phyloP scores from a whole-genome alignment of 2,329 filamentous ascomycete genomes.

The Thielaviopsis ethacetica region DNA sequence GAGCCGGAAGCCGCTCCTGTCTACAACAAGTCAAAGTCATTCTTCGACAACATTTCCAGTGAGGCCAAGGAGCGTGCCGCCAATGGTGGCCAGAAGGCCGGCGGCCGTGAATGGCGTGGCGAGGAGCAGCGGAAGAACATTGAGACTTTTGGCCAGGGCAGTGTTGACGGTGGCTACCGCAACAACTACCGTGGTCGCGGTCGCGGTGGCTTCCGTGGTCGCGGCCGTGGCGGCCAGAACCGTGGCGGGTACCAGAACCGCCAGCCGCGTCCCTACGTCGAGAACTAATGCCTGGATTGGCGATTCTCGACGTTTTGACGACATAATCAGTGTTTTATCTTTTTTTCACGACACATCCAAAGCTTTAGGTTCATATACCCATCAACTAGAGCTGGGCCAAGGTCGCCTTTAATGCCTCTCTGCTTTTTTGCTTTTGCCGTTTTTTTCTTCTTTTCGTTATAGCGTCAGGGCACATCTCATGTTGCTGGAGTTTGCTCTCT shows the following conservation, averaged over 20 bases:
- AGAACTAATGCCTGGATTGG: neutral
- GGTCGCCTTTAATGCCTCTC: neutral
- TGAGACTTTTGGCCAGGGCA: slow-evolving; percentile 94
- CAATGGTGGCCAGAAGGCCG: slow-evolving; percentile 47
- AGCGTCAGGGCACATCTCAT: neutral
- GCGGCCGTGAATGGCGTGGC: slow-evolving; percentile 73
- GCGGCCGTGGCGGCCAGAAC: slow-evolving; percentile 26
- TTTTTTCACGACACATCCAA: neutral
- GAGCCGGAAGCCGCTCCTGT: slow-evolving; percentile 31
- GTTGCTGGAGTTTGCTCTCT: neutral
- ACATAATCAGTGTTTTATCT: neutral
- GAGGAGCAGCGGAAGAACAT: slow-evolving; percentile 94
- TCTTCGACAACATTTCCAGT: slow-evolving; percentile 97
- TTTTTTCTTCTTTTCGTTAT: neutral
- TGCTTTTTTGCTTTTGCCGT: neutral
- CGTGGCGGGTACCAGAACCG: slow-evolving; percentile 17
- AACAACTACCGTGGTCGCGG: slow-evolving; percentile 66
- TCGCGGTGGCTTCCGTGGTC: slow-evolving; percentile 41
- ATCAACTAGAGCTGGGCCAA: neutral
- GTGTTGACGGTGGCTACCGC: slow-evolving; percentile 66
- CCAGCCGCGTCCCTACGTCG: slow-evolving; percentile 1
- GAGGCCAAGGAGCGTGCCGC: slow-evolving; percentile 81
- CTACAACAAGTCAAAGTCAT: slow-evolving; percentile 80
- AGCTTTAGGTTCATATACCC: neutral
- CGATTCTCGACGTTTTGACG: neutral